phyloP scores from a whole-genome alignment of 345 rosid genomes.

The Brassica incana region DNA sequence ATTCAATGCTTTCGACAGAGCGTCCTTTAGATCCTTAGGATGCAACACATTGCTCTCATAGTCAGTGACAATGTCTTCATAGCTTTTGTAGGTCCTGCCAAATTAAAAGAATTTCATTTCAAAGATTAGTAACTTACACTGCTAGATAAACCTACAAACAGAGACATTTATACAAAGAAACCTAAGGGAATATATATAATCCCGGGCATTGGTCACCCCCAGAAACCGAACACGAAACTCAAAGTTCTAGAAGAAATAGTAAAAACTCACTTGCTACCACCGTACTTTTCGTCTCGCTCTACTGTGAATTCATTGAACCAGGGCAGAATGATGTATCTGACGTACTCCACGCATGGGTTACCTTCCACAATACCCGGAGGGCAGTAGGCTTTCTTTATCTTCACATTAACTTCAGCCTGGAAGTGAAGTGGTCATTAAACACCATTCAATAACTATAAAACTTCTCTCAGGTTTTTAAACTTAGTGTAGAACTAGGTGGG shows the following conservation, averaged over 20 bases:
- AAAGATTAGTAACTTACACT: not conserved
- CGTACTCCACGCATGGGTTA: constrained; percentile 85
- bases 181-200: not conserved
- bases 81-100: constrained; percentile 56
- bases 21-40: constrained; percentile 74
- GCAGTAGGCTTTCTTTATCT: constrained; percentile 87
- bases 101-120: not conserved
- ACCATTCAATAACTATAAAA: not conserved
- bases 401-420: constrained; percentile 80
- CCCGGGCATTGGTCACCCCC: not conserved
- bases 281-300: constrained; percentile 60
- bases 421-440: not conserved
- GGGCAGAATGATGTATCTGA: constrained; percentile 64
- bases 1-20: constrained; percentile 64
- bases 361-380: constrained; percentile 67
- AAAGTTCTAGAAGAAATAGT: not conserved
- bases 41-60: constrained; percentile 65
- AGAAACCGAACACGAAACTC: not conserved
- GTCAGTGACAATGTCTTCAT: constrained; percentile 69
- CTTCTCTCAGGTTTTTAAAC: not conserved
- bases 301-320: constrained; percentile 79
- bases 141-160: not conserved
- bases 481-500: not conserved
- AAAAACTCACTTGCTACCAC: constrained; percentile 74
- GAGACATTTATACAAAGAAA: not conserved